Percentiles rank a stretch among this genome's conserved stretches.
Evolutionary conservation across 805 yeast species (phyloP).

Genomic region (Jamesozyma gamospora): DNA sequence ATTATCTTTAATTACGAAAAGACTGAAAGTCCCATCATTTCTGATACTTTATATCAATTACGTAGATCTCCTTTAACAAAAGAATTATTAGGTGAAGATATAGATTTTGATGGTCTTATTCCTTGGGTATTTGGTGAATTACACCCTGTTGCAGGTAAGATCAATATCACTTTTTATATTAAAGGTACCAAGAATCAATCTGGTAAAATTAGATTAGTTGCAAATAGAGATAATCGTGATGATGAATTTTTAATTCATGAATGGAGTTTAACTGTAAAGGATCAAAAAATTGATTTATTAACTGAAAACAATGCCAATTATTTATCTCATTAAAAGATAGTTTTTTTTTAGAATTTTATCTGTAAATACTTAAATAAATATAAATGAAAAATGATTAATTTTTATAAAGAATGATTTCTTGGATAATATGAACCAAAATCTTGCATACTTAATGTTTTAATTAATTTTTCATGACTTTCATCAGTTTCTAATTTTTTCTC

Average conservation of each 20-base stretch:
- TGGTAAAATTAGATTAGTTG: slow-evolving; percentile 52
- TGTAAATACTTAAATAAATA: neutral
- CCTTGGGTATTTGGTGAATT: slow-evolving; percentile 89
- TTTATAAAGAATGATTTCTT: too few relatives aligned
- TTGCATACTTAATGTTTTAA: slow-evolving; percentile 16
- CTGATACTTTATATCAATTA: slow-evolving; percentile 75
- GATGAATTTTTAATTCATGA: slow-evolving; percentile 49
- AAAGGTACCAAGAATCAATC: slow-evolving; percentile 52
- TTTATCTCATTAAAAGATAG: neutral
- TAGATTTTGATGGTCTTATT: slow-evolving; percentile 52
- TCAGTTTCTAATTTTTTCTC: slow-evolving; percentile 26
- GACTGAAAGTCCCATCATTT: slow-evolving; percentile 77
- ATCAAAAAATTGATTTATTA: slow-evolving; percentile 38
- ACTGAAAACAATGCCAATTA: slow-evolving; percentile 31
- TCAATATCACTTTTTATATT: slow-evolving; percentile 63
- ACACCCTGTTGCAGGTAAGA: slow-evolving; percentile 72
- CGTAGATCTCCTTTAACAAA: slow-evolving; percentile 64
- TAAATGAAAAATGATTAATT: too few relatives aligned
- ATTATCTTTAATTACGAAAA: slow-evolving; percentile 89
- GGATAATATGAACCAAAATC: slow-evolving; percentile 26
- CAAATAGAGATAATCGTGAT: slow-evolving; percentile 52
- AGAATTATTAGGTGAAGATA: slow-evolving; percentile 59
- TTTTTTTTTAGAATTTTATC: too few relatives aligned
- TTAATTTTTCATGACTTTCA: slow-evolving; percentile 19
- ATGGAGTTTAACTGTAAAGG: slow-evolving; percentile 51